Conservation (phyloP, 345 rosid species). For the Brassica cretica region DNA sequence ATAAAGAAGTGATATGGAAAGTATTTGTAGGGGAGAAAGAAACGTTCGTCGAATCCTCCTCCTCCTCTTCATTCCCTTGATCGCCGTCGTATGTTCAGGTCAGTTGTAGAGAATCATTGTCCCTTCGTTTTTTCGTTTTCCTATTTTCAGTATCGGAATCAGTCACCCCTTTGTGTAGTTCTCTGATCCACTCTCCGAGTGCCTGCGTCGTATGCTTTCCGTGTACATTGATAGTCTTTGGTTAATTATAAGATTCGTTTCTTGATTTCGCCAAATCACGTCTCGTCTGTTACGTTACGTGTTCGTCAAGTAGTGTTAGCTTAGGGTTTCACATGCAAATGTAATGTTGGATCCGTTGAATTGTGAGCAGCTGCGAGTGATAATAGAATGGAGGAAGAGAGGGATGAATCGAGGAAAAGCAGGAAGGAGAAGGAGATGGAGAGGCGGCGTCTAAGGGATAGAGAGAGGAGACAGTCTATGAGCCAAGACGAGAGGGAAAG, state of each 20-base stretch:
- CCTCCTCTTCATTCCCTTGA: neutral
- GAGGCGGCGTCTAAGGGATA: constrained; percentile 72
- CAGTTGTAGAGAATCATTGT: neutral
- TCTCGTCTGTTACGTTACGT: neutral
- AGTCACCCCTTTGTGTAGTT: neutral
- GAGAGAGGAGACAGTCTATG: constrained; percentile 91
- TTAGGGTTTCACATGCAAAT: neutral
- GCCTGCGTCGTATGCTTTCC: neutral
- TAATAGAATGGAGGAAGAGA: constrained; percentile 35
- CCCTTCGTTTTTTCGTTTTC: neutral
- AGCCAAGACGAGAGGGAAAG: constrained; percentile 81
- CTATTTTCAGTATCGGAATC: neutral
- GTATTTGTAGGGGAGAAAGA: neutral
- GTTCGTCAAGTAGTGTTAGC: neutral
- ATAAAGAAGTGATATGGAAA: neutral
- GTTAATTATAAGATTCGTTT: neutral
- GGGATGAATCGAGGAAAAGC: constrained; percentile 40
- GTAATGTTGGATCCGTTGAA: neutral
- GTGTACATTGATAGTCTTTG: neutral
- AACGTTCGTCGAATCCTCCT: neutral
- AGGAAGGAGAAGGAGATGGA: constrained; percentile 84
- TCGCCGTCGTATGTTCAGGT: constrained; percentile 3
- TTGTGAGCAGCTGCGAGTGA: neutral
- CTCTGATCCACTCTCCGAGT: neutral
- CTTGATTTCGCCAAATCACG: neutral